phyloP scores from a whole-genome alignment of 495 filamentous ascomycete genomes.

The Aspergillus hancockii region DNA sequence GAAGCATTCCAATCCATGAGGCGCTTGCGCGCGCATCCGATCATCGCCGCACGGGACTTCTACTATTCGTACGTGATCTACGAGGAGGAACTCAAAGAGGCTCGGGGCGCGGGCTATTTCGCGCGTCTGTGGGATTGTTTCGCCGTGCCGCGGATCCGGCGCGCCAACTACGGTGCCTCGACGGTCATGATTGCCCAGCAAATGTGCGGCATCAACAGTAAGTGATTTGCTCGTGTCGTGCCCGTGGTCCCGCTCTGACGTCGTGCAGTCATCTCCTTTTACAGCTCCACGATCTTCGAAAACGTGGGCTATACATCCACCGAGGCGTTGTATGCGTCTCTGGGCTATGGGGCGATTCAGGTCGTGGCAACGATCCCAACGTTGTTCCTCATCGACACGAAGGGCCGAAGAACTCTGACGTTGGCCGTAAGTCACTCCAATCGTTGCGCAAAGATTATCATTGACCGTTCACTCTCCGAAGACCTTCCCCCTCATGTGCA shows the following conservation, averaged over 20 bases:
- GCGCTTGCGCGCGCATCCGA: conserved; percentile 53
- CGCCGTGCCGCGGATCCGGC: conserved; percentile 61
- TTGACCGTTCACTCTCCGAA: conserved; percentile 56
- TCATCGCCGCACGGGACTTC: conserved; percentile 36
- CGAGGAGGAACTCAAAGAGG: conserved; percentile 47
- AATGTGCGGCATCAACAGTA: conserved; percentile 48
- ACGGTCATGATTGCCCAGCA: conserved; percentile 65
- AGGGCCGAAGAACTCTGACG: conserved; percentile 66
- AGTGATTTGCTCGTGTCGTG: conserved; percentile 22
- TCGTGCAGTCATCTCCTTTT: conserved; percentile 72
- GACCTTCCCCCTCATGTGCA: conserved; percentile 79
- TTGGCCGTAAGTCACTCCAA: conserved; percentile 32
- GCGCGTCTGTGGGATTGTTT: conserved; percentile 61
- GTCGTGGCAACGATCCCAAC: conserved; percentile 72
- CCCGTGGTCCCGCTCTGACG: conserved; percentile 9
- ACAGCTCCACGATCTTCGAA: conserved; percentile 69
- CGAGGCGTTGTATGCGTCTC: conserved; percentile 68
- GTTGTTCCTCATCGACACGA: conserved; percentile 72
- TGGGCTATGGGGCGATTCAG: conserved; percentile 62
- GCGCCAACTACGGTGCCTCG: conserved; percentile 62
- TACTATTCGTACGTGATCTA: conserved; percentile 57
- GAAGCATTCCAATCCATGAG: conserved; percentile 56
- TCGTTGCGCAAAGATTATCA: neutral
- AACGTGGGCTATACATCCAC: conserved; percentile 55
- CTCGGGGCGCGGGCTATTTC: conserved; percentile 49